A percentile compares a stretch with the other conserved stretches of the same genome.
Conservation (phyloP, 306 rosid genomes). For the Boehmeria nivea region DNA sequence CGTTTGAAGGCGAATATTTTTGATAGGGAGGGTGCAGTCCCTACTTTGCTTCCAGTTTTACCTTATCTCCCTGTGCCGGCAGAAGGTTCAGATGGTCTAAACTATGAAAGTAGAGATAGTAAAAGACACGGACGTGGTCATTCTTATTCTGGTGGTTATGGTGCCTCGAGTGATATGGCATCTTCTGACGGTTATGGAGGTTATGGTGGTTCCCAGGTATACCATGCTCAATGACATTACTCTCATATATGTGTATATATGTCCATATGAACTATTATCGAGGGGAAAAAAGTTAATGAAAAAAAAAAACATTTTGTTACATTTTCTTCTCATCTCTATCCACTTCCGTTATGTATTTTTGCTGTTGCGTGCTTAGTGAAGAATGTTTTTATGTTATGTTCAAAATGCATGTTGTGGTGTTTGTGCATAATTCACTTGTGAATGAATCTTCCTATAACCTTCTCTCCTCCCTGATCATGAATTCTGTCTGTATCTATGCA, state of each 20-base stretch:
- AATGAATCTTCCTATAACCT: background rate
- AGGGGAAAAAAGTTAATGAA: no score
- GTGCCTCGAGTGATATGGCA: slow-evolving; percentile 67
- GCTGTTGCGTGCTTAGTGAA: background rate
- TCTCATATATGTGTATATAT: no score
- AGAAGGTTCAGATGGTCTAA: slow-evolving; percentile 59
- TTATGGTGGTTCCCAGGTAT: slow-evolving; percentile 89
- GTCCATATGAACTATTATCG: no score
- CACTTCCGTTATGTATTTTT: background rate
- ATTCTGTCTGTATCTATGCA: slow-evolving; percentile 30
- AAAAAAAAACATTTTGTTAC: background rate
- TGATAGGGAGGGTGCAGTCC: slow-evolving; percentile 86
- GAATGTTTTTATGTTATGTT: no score
- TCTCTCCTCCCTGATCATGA: slow-evolving; percentile 16
- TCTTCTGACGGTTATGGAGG: slow-evolving; percentile 65
- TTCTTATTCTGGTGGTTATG: slow-evolving; percentile 72
- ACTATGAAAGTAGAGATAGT: slow-evolving; percentile 74
- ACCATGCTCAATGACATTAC: no score
- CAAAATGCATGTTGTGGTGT: background rate
- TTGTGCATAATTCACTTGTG: background rate
- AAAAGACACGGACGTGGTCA: slow-evolving; percentile 87
- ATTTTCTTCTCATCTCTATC: background rate
- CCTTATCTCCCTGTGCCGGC: slow-evolving; percentile 80
- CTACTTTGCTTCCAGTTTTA: slow-evolving; percentile 72
- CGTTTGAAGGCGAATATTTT: slow-evolving; percentile 86